Evolutionary conservation across 441 rosid species (phyloP).

Genomic region (Melianthus villosus): DNA sequence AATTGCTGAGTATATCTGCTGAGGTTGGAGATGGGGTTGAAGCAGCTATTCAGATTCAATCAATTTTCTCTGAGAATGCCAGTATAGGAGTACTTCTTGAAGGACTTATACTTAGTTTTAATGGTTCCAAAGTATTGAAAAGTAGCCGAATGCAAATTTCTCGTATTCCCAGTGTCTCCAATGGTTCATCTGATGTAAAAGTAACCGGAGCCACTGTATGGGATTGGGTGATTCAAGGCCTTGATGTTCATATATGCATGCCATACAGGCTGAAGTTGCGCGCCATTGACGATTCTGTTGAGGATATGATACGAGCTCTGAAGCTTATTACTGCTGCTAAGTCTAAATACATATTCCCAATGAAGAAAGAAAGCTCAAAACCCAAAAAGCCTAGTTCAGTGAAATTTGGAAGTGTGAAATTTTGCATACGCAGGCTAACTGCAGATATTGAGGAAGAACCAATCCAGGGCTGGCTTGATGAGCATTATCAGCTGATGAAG

Average conservation of each 20-base stretch:
- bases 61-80: conserved; percentile 98
- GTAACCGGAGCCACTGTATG: conserved; percentile 28
- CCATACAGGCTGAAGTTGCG: conserved; percentile 90
- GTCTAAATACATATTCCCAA: conserved; percentile 36
- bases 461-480: conserved; percentile 98
- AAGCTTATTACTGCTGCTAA: conserved; percentile 67
- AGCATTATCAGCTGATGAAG: conserved; percentile 73
- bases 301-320: conserved; percentile 86
- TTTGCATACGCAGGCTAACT: conserved; percentile 59
- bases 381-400: conserved; percentile 55
- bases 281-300: conserved; percentile 91
- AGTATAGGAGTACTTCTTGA: conserved; percentile 93
- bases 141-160: conserved; percentile 96
- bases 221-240: conserved; percentile 99
- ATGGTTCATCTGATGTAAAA: conserved; percentile 35
- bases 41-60: conserved; percentile 60
- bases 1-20: conserved; percentile 65
- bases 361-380: conserved; percentile 53
- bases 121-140: conserved; percentile 61
- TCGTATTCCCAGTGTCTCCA: conserved; percentile 57
- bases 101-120: conserved; percentile 63
- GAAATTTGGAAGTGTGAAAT: conserved; percentile 64
- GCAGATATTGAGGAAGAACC: conserved; percentile 99
- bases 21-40: conserved; percentile 95
- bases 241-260: conserved; percentile 76